These are phyloP conservation scores for Starmerella floris DNA, from an alignment of 805 yeast genomes.

Conservation along the genomic window DNA sequence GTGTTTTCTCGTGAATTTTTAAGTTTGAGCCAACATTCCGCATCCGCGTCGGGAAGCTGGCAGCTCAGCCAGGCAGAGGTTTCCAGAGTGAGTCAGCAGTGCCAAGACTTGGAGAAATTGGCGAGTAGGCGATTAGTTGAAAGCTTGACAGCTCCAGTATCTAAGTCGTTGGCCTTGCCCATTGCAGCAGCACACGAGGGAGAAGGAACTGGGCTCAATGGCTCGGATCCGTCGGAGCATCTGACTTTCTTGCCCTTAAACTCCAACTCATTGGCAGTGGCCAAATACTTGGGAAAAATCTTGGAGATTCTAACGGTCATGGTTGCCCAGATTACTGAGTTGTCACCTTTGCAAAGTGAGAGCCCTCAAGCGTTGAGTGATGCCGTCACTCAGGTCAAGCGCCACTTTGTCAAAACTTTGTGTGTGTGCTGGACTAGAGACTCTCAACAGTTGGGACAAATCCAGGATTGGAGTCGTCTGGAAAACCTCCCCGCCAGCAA, in stretches of 20 bases:
- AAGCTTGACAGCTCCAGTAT: slow-evolving; percentile 7
- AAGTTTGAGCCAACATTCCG: slow-evolving; percentile 9
- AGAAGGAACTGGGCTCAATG: neutral
- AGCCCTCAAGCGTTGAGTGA: neutral
- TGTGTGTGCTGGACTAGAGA: slow-evolving; percentile 43
- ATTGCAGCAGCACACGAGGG: slow-evolving; percentile 13
- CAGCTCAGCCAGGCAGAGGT: slow-evolving; percentile 5
- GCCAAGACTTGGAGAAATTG: slow-evolving; percentile 5
- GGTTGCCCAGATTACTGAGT: slow-evolving; percentile 31
- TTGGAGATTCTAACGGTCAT: slow-evolving; percentile 33
- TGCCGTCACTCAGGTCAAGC: slow-evolving; percentile 25
- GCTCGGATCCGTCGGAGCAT: neutral
- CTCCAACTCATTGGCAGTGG: slow-evolving; percentile 48
- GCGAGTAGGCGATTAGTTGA: slow-evolving; percentile 9
- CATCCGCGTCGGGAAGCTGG: slow-evolving; percentile 4
- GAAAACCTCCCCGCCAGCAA: neutral
- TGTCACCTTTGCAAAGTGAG: slow-evolving; percentile 2
- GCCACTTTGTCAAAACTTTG: slow-evolving; percentile 36
- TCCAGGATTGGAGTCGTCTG: slow-evolving; percentile 30
- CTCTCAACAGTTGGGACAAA: slow-evolving; percentile 27
- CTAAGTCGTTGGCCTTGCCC: slow-evolving; percentile 9
- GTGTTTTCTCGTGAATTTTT: slow-evolving; percentile 21
- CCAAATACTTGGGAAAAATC: slow-evolving; percentile 39
- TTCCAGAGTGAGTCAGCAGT: slow-evolving; percentile 4
- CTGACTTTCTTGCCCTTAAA: slow-evolving; percentile 52